These are phyloP conservation scores for Laburnicola sp. DNA, from an alignment of 2,329 filamentous ascomycete species.

Conservation along the genomic window DNA sequence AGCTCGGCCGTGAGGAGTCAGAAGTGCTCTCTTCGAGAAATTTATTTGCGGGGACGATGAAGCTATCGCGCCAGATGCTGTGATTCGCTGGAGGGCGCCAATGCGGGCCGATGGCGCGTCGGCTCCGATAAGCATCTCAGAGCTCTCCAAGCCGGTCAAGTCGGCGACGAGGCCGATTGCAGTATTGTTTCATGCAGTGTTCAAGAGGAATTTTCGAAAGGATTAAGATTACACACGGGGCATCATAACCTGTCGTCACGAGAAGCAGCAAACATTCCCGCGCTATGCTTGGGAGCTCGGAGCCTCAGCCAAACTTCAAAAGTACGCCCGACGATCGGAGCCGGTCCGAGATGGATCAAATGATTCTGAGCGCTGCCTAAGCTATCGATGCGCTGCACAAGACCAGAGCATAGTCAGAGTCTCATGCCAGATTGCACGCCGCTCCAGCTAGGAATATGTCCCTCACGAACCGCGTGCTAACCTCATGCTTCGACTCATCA, in stretches of 20 bases:
- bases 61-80: constrained; percentile 38
- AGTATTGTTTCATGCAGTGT: not conserved
- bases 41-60: constrained; percentile 38
- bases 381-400: constrained; percentile 13
- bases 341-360: constrained; percentile 2
- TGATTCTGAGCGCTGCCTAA: constrained; percentile 14
- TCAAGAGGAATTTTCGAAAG: too few relatives aligned
- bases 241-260: too few relatives aligned
- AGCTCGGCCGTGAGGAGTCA: constrained; percentile 32
- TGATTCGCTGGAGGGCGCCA: constrained; percentile 27
- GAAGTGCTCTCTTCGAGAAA: constrained; percentile 29
- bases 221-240: too few relatives aligned
- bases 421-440: not conserved
- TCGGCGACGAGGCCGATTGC: not conserved
- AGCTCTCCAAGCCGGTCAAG: constrained; percentile 20
- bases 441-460: constrained; percentile 8
- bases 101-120: constrained; percentile 32
- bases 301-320: not conserved
- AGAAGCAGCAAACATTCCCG: not conserved
- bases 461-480: constrained; percentile 15
- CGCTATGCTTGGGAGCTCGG: not conserved
- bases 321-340: constrained; percentile 18
- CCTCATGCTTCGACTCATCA: constrained; percentile 10
- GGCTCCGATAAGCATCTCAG: constrained; percentile 26
- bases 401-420: constrained; percentile 13